Evolutionary conservation across 495 filamentous ascomycete genomes (phyloP).

Genomic region (Monascus purpureus): DNA sequence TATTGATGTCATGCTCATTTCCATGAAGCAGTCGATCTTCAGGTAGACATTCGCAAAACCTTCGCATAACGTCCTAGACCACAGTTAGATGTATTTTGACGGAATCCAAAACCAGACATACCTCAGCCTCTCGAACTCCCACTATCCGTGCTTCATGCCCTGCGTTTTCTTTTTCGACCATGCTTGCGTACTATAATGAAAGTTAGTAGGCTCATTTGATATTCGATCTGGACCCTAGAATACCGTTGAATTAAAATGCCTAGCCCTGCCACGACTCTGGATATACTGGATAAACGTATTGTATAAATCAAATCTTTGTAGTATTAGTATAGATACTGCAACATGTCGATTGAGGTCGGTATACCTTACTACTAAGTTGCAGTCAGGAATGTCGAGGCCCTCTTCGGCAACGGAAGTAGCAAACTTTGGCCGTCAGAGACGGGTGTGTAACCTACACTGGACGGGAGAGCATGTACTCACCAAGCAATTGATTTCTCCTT

Average conservation of each 20-base stretch:
- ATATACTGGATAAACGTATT: constrained; percentile 88
- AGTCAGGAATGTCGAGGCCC: constrained; percentile 90
- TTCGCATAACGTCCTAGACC: constrained; percentile 39
- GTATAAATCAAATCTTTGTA: constrained; percentile 73
- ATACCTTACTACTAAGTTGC: constrained; percentile 69
- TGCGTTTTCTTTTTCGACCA: constrained; percentile 57
- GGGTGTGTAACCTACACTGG: too few relatives aligned
- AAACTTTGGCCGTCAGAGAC: constrained; percentile 29
- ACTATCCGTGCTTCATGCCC: constrained; percentile 39
- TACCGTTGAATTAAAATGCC: constrained; percentile 52
- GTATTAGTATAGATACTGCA: constrained; percentile 2
- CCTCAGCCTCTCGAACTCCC: constrained; percentile 43
- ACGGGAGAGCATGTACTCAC: too few relatives aligned
- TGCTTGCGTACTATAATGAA: constrained; percentile 54
- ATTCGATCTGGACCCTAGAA: background rate
- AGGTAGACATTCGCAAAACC: constrained; percentile 64
- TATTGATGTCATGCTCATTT: constrained; percentile 41
- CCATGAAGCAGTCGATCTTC: constrained; percentile 58
- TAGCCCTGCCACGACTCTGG: constrained; percentile 83
- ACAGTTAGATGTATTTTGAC: constrained; percentile 17
- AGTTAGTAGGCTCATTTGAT: background rate
- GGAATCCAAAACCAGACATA: constrained; percentile 6
- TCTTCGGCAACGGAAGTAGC: constrained; percentile 90
- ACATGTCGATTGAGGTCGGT: background rate
- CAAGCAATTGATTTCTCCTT: constrained; percentile 73